These are phyloP conservation scores for Bassia scoparia DNA, from an alignment of 148 eudicot genomes.

Conservation along the genomic window DNA sequence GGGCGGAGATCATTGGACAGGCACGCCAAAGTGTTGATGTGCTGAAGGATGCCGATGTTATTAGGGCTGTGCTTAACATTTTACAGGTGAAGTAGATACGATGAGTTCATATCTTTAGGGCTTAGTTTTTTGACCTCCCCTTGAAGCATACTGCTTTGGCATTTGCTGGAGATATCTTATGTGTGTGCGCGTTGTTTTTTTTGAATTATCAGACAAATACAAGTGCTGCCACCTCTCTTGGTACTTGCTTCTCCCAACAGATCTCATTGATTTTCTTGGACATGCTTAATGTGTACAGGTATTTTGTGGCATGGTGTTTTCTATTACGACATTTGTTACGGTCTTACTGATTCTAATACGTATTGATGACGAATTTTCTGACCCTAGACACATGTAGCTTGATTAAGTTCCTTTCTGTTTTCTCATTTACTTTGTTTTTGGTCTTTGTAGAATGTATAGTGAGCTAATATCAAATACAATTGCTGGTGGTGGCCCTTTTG, in stretches of 20 bases:
- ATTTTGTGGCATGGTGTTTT: constrained; percentile 7
- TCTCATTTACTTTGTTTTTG: constrained; percentile 1
- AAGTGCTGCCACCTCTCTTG: constrained; percentile 80
- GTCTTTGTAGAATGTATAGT: constrained; percentile 82
- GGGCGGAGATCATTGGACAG: constrained; percentile 96
- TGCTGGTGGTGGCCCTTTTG: constrained; percentile 86
- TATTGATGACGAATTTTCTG: neutral
- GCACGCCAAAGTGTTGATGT: constrained; percentile 89
- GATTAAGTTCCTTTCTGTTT: neutral
- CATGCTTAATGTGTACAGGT: constrained; percentile 99
- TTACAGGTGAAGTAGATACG: constrained; percentile 57
- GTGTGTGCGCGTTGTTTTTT: neutral
- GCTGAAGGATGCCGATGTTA: constrained; percentile 78
- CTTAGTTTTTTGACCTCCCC: neutral
- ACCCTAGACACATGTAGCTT: constrained; percentile 6
- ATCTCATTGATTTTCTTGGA: constrained; percentile 82
- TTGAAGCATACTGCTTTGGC: neutral
- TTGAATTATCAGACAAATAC: constrained; percentile 76
- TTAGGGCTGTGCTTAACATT: constrained; percentile 88
- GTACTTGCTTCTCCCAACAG: constrained; percentile 83
- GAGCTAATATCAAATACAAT: constrained; percentile 89
- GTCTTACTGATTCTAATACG: neutral
- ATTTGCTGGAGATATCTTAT: neutral
- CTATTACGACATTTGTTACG: neutral
- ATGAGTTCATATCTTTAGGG: too few relatives aligned